phyloP scores from a whole-genome alignment of 2,329 filamentous ascomycete genomes.

The Calonectria ilicicola region DNA sequence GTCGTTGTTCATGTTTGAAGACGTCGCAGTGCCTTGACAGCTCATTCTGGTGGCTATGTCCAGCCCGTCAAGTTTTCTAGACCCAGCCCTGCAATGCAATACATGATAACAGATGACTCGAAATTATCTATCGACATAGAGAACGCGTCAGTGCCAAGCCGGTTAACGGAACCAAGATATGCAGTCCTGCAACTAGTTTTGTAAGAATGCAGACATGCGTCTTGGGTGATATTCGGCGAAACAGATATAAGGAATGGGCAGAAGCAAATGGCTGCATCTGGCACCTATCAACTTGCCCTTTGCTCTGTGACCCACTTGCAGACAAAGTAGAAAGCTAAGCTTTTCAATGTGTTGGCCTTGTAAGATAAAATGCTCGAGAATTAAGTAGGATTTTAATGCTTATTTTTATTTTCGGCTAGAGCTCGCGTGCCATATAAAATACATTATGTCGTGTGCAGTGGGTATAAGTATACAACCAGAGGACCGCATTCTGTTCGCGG shows the following conservation, averaged over 20 bases:
- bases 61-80: background rate
- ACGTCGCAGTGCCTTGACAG: background rate
- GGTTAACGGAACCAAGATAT: conserved; percentile 4
- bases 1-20: background rate
- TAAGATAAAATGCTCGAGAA: conserved; percentile 9
- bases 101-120: conserved; percentile 14
- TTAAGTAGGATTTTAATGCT: background rate
- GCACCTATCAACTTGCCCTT: background rate
- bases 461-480: conserved; percentile 8
- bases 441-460: conserved; percentile 1
- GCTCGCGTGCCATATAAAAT: background rate
- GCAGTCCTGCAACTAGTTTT: background rate
- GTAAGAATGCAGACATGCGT: background rate
- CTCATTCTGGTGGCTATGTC: conserved; percentile 6
- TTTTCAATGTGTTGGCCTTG: conserved; percentile 13
- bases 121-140: background rate
- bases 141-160: conserved; percentile 44
- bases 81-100: conserved; percentile 21
- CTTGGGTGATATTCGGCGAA: background rate
- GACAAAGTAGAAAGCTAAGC: conserved; percentile 38
- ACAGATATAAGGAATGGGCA: background rate
- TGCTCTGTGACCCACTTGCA: background rate
- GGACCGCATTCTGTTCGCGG: background rate
- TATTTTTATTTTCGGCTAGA: conserved; percentile 5
- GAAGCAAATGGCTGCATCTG: background rate